Evolutionary conservation across 108 stramenopile genomes (phyloP).

Genomic region (Asterionellopsis glacialis): DNA sequence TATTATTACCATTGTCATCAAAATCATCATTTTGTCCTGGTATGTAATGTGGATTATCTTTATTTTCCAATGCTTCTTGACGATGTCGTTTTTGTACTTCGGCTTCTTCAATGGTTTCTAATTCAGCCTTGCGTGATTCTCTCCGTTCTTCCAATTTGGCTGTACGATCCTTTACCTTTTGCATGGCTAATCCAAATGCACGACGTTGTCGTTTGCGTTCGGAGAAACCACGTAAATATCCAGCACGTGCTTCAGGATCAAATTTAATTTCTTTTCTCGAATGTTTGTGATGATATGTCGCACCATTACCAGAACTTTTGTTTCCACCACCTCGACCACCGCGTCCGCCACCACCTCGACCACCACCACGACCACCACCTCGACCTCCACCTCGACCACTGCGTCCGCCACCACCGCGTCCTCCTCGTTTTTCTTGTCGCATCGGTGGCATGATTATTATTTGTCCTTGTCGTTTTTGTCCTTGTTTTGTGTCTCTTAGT

Average conservation of each 20-base stretch:
- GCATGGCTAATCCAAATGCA: conserved; percentile 87
- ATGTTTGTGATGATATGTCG: conserved; percentile 1
- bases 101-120: conserved; percentile 63
- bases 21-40: conserved; percentile 16
- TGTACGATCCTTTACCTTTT: conserved; percentile 85
- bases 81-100: conserved; percentile 53
- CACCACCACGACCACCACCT: no score
- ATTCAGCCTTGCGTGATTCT: conserved; percentile 44
- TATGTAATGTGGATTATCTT: conserved; percentile 1
- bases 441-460: no score
- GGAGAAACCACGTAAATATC: conserved; percentile 74
- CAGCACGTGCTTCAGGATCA: conserved; percentile 59
- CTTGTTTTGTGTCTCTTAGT: no score
- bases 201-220: conserved; percentile 70
- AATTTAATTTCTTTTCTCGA: conserved; percentile 65
- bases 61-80: conserved; percentile 15
- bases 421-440: no score
- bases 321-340: no score
- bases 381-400: no score
- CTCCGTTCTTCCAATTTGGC: conserved; percentile 60
- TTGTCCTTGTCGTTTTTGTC: no score
- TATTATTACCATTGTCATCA: conserved; percentile 7
- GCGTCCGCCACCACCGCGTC: no score
- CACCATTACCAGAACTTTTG: neutral
- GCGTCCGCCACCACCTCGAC: no score